These are phyloP conservation scores for Drechslera avenae DNA, from an alignment of 2,329 filamentous ascomycete species.

Conservation along the genomic window DNA sequence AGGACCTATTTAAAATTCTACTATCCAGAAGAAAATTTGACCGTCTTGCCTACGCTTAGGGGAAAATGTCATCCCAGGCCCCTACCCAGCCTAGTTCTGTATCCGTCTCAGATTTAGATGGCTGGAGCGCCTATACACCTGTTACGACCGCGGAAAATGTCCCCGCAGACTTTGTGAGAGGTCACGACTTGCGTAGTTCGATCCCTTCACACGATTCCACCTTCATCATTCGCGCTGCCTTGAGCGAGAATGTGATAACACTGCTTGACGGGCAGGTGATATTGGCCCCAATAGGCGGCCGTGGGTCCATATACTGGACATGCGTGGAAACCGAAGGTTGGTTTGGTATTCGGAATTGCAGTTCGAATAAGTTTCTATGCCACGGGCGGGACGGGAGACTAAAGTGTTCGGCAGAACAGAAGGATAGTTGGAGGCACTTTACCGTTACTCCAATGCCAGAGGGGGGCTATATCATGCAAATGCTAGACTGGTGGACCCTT, in stretches of 20 bases:
- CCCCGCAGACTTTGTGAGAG: neutral
- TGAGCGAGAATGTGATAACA: slow-evolving; percentile 11
- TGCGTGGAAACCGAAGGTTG: slow-evolving; percentile 16
- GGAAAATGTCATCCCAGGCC: neutral
- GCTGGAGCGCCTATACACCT: slow-evolving; percentile 4
- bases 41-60: neutral
- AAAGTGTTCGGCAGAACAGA: slow-evolving; percentile 7
- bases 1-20: neutral
- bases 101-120: slow-evolving; percentile 7
- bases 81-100: neutral
- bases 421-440: slow-evolving; percentile 5
- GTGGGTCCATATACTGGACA: slow-evolving; percentile 11
- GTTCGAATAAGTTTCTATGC: slow-evolving; percentile 11
- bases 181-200: neutral
- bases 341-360: slow-evolving; percentile 11
- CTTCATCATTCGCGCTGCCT: slow-evolving; percentile 13
- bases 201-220: slow-evolving; percentile 9
- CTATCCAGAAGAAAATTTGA: neutral
- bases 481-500: slow-evolving; percentile 19
- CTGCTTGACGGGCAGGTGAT: slow-evolving; percentile 13
- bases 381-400: slow-evolving; percentile 8
- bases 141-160: neutral
- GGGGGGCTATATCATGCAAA: slow-evolving; percentile 18
- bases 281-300: slow-evolving; percentile 4
- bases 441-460: slow-evolving; percentile 14